Evolutionary conservation across 768 basidiomycete species (phyloP), one percentile per base, ranked within the genome.

Genomic region (Galerina marginata): DNA sequence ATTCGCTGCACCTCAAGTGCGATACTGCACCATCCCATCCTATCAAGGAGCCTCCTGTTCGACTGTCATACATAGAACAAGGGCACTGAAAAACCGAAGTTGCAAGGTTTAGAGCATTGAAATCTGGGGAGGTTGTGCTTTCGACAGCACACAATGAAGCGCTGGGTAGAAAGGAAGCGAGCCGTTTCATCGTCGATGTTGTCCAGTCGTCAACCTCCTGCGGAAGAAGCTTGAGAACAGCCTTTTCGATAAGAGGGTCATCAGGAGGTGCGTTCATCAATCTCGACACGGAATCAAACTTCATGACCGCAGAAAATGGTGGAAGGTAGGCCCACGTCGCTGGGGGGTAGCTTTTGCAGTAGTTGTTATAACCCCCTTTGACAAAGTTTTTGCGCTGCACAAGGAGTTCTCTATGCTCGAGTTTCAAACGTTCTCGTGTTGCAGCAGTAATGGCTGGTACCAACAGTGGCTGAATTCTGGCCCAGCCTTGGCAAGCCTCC

Each of bases 1-100:
- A 48, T 29, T 63, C 60, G 46, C 60, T 51, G 48, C 67, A 69
- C 10, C 64, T 61, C 9, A 68, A 56, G 52, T 69, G 69, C 15
- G 67, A 52, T n/a, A 59, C 65, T 1, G 67, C 65, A 26, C 50
- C 69, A 12, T 58, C 64, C 67, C 67, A 70, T 14, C 69, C 69
- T 16, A 70, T 67, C 51, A 70, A 59, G n/a, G 54, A 54, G 10
- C 58, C 56, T 14, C 67, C 69, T 11, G 56, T 51, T 7, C 47
- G 51, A 33, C 29, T 33, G 29, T 33, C 7, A 7, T 33, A 33
- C 29, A 33, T 47, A 12, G 67, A 68, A 36, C 69, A 67, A 39
- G 67, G 54, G 56, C 69, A 70, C 3, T 58, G 61, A 49, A 64
- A 70, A 6, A 67, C 63, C 36, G 63, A 65, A 16, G 67, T 69